Conservation (phyloP, 331 rosid genomes). For the Malus hybrid region DNA sequence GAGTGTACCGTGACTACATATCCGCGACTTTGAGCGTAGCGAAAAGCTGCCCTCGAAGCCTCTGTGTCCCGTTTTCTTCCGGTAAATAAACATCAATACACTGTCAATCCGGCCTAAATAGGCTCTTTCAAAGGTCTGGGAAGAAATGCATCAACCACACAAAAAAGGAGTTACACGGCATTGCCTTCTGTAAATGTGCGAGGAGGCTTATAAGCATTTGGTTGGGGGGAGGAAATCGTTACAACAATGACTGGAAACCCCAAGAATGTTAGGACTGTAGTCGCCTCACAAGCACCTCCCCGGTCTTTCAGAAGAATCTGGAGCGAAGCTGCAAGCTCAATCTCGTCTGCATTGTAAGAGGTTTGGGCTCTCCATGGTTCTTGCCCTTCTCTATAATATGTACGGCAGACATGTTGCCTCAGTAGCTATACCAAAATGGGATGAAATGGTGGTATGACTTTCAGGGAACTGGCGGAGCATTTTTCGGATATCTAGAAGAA, state of each 20-base stretch:
- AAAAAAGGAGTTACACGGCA: conserved; percentile 21
- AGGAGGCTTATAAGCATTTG: conserved; percentile 14
- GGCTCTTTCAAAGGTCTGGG: conserved; percentile 3
- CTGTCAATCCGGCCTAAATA: conserved; percentile 4
- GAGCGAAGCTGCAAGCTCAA: conserved; percentile 13
- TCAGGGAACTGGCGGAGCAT: conserved; percentile 84
- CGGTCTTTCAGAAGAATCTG: conserved; percentile 19
- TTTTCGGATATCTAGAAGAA: conserved; percentile 71
- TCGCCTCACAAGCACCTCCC: conserved; percentile 9
- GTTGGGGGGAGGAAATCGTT: background rate
- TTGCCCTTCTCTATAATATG: conserved; percentile 20
- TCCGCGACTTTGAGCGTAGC: conserved; percentile 2
- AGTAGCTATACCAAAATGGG: conserved; percentile 32
- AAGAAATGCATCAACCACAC: conserved; percentile 15
- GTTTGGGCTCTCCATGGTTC: conserved; percentile 6
- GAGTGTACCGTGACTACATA: background rate
- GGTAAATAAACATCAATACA: background rate
- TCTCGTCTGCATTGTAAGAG: background rate
- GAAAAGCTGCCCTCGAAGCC: background rate
- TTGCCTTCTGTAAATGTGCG: conserved; percentile 13
- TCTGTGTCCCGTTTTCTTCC: conserved; percentile 1
- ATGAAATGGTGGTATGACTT: conserved; percentile 15
- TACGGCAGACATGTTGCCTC: conserved; percentile 29
- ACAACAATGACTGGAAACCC: conserved; percentile 24
- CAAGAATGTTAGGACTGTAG: conserved; percentile 21